Conservation (phyloP, 2,329 filamentous ascomycete species). For the Colletotrichum tropicicola region DNA sequence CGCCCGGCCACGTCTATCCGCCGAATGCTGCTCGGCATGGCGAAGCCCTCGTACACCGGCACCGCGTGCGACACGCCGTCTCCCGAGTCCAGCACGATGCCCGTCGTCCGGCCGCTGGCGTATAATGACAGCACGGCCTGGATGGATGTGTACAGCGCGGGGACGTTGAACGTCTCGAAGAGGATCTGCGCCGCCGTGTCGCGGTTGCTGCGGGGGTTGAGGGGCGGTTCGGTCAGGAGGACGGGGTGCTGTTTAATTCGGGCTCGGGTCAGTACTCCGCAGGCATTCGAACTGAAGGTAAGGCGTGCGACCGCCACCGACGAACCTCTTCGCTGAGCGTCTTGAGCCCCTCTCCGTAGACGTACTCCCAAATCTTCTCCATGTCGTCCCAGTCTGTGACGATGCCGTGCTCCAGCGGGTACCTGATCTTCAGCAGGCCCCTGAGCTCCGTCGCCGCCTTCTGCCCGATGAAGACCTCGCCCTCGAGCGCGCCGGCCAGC, state of each 20-base stretch:
- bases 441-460: conserved; percentile 87
- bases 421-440: conserved; percentile 93
- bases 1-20: conserved; percentile 95
- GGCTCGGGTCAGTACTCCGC: conserved; percentile 29
- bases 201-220: conserved; percentile 95
- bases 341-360: conserved; percentile 95
- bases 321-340: conserved; percentile 92
- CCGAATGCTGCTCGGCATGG: conserved; percentile 93
- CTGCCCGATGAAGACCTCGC: conserved; percentile 95
- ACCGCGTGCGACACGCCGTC: conserved; percentile 98
- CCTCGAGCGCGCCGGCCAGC: conserved; percentile 94
- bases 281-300: too few relatives aligned
- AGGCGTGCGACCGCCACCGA: conserved; percentile 26
- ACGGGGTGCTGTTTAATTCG: conserved; percentile 91
- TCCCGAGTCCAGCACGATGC: conserved; percentile 93
- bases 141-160: conserved; percentile 94
- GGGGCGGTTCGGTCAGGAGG: conserved; percentile 91
- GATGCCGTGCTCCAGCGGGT: conserved; percentile 96
- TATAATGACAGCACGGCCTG: conserved; percentile 97
- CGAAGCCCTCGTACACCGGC: conserved; percentile 97
- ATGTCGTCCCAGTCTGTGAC: conserved; percentile 99
- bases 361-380: conserved; percentile 99
- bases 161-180: conserved; percentile 99
- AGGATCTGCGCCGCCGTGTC: conserved; percentile 97
- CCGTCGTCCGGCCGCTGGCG: conserved; percentile 93